These are phyloP conservation scores for Cyberlindnera euphorbiiphila DNA, from an alignment of 805 yeast genomes.

Conservation along the genomic window DNA sequence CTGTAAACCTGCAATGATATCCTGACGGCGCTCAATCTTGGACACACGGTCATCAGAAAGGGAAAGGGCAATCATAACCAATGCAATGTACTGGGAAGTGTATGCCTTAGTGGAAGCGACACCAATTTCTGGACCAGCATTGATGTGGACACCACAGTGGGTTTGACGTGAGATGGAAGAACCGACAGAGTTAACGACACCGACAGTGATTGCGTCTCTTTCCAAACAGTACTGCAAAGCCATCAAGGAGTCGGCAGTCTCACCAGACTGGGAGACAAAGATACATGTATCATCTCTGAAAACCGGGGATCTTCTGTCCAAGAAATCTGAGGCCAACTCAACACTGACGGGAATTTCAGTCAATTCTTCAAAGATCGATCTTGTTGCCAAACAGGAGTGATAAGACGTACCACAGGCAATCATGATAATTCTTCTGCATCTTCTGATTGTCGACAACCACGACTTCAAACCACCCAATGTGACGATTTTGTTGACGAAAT, in stretches of 20 bases:
- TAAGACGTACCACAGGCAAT: constrained; percentile 99
- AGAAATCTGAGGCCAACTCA: constrained; percentile 90
- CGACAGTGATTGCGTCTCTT: constrained; percentile 95
- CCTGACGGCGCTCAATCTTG: constrained; percentile 67
- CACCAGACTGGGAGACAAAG: constrained; percentile 98
- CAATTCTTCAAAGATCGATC: constrained; percentile 93
- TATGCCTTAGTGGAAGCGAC: constrained; percentile 99
- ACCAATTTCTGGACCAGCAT: constrained; percentile 99
- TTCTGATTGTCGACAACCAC: constrained; percentile 81
- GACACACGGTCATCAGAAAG: constrained; percentile 89
- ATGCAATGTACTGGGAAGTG: constrained; percentile 95
- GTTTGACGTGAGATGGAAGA: constrained; percentile 95
- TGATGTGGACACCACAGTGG: constrained; percentile 98
- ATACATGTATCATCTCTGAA: constrained; percentile 97
- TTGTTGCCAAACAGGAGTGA: constrained; percentile 96
- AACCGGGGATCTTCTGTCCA: constrained; percentile 94
- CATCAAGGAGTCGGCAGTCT: constrained; percentile 95
- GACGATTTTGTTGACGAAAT: constrained; percentile 73
- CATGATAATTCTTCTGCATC: constrained; percentile 95
- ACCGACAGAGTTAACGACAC: constrained; percentile 97
- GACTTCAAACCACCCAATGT: constrained; percentile 87
- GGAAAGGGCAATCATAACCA: constrained; percentile 95
- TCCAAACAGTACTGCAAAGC: constrained; percentile 95
- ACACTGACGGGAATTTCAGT: constrained; percentile 93
- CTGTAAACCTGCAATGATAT: constrained; percentile 82